Evolutionary conservation across 768 basidiomycete genomes (phyloP), one percentile per base, ranked within the genome.

Genomic region (Boletales sp.): DNA sequence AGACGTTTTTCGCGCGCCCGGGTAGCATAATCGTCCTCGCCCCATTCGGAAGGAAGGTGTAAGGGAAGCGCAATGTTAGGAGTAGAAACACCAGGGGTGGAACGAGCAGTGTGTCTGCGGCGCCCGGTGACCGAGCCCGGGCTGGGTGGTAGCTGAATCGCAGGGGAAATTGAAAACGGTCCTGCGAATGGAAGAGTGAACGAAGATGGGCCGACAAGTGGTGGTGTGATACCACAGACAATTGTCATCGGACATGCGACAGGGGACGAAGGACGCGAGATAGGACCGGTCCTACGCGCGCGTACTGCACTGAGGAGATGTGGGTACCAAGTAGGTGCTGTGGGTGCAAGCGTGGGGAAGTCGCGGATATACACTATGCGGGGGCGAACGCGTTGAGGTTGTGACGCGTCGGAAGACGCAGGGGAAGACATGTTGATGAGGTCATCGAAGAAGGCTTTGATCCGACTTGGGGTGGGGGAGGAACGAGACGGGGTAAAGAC

Each of bases 351-450:
- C 0, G 83, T 87, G 3, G 81, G 77, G 57, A 87, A 90, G 63
- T 94, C 89, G 46, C 90, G 86, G 41, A 95, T 73, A 59, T 93
- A 91, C 49, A 96, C 76, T 10, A 96, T 75, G 12, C 93, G 84
- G 6, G 89, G 88, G 48, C 74, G 70, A 19, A 52, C 47, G 25
- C 21, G 47, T 43, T 54, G 60, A 55, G 62, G 56, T 8, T 63
- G 66, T n/a, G 56, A 54, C 18, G 50, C 48, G 10, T 62, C 70
- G 40, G 61, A 54, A 41, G 68, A 54, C 11, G 57, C 50, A 30
- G 69, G 53, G 5, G 73, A 65, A 14, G 74, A 71, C n/a, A 82
- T 64, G 58, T 92, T 90, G 55, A 94, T 72, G 36, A 93, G 70
- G 8, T 85, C 78, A 51, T 88, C 85, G 57, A 94, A 94, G 60